Conservation (phyloP, 768 basidiomycete species). For the Astraeus odoratus region DNA sequence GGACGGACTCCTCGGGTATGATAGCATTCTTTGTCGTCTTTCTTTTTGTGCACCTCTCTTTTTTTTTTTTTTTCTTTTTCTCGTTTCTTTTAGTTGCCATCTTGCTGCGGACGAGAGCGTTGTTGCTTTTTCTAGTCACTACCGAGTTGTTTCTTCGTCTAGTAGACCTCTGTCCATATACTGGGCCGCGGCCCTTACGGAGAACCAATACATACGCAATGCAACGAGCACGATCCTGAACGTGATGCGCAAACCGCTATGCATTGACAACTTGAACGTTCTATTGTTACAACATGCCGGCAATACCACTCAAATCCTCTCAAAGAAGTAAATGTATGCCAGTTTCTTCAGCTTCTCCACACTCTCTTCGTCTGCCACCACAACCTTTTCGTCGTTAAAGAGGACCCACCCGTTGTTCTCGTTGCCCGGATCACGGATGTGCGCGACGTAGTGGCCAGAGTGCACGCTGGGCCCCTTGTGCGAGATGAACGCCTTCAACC, state of each 20-base stretch:
- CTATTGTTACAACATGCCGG: not conserved
- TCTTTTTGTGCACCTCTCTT: not conserved
- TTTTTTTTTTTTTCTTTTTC: not conserved
- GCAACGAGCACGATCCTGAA: too few species aligned
- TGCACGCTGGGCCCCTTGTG: constrained; percentile 96
- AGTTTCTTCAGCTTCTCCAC: constrained; percentile 73
- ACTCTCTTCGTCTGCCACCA: constrained; percentile 78
- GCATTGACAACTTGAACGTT: too few species aligned
- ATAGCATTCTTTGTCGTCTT: not conserved
- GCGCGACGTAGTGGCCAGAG: constrained; percentile 90
- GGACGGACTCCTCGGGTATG: not conserved
- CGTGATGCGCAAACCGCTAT: too few species aligned
- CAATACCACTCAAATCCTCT: constrained; percentile 30
- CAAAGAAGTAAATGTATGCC: constrained; percentile 94
- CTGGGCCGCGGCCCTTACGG: too few species aligned
- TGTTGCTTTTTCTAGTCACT: constrained; percentile 1
- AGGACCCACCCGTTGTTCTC: constrained; percentile 66
- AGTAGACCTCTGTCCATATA: not conserved
- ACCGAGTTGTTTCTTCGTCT: constrained; percentile 2
- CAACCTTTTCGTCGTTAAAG: constrained; percentile 96
- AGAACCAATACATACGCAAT: too few species aligned
- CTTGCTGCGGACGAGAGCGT: not conserved
- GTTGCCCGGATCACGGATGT: constrained; percentile 43
- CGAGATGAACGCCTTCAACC: constrained; percentile 89
- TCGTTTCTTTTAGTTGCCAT: not conserved